phyloP scores from a whole-genome alignment of 495 filamentous ascomycete genomes.

The Chaetomium fimeti region DNA sequence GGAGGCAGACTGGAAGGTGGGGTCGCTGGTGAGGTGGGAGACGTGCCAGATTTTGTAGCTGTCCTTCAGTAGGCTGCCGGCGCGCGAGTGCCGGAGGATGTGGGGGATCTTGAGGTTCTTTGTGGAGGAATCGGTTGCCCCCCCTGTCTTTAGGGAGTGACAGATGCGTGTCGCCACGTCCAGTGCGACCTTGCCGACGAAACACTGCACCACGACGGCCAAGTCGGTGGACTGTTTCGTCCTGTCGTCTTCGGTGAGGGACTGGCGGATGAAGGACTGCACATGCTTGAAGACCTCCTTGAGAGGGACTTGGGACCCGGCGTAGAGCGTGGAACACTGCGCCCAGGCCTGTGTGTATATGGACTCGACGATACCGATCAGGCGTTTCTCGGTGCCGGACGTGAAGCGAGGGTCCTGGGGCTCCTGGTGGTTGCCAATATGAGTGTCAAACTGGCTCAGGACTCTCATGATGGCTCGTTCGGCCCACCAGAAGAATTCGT shows the following conservation, averaged over 20 bases:
- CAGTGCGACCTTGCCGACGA: background rate
- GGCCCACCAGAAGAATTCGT: background rate
- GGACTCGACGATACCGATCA: background rate
- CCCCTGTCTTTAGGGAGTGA: background rate
- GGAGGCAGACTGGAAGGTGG: background rate
- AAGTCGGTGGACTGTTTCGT: background rate
- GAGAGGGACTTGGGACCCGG: background rate
- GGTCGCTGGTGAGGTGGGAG: background rate
- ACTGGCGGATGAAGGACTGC: background rate
- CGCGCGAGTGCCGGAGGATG: no score
- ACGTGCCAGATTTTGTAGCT: background rate
- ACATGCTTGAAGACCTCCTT: background rate
- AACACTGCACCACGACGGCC: background rate
- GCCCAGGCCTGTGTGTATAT: background rate
- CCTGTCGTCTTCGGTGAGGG: background rate
- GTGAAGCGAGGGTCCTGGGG: background rate
- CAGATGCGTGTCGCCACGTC: background rate
- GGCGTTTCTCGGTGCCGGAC: background rate
- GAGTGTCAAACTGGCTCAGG: background rate
- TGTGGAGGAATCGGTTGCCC: no score
- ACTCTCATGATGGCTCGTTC: background rate
- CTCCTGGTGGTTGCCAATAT: background rate
- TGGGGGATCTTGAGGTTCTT: no score
- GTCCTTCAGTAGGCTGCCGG: no score
- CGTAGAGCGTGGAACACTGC: background rate